phyloP scores from a whole-genome alignment of 2,329 filamentous ascomycete species.

The Verticillium zaregamsianum region DNA sequence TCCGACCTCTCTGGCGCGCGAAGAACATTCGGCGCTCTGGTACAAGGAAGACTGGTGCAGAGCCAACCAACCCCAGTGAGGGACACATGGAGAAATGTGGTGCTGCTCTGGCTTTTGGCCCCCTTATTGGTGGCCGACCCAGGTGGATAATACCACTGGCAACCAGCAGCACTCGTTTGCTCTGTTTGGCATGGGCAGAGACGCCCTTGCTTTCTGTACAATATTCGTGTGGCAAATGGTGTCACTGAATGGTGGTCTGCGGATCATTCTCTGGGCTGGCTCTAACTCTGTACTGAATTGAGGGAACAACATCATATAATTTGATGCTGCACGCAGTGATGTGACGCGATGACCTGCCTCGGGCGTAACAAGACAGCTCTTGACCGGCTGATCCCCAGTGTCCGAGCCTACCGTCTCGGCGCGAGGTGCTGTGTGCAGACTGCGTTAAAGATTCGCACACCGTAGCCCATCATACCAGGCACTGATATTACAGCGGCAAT shows the following conservation, averaged over 20 bases:
- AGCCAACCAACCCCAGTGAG: not conserved
- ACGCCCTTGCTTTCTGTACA: slow-evolving; percentile 1
- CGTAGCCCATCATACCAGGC: not conserved
- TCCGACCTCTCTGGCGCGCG: not conserved
- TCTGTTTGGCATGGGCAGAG: not conserved
- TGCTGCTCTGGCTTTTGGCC: not conserved
- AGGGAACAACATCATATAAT: not conserved
- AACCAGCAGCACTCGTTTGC: not conserved
- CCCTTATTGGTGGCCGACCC: not conserved
- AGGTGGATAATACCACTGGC: not conserved
- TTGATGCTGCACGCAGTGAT: not conserved
- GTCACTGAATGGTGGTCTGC: not conserved
- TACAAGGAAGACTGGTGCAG: not conserved
- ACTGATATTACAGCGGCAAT: not conserved
- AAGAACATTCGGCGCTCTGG: not conserved
- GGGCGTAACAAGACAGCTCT: not conserved
- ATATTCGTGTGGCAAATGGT: not conserved
- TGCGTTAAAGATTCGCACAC: not conserved
- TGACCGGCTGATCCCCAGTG: not conserved
- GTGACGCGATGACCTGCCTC: not conserved
- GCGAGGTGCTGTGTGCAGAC: not conserved
- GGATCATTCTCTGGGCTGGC: not conserved
- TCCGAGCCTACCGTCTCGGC: not conserved
- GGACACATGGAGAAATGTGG: not conserved
- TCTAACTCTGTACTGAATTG: not conserved